Base-by-base conservation (phyloP, 495 filamentous ascomycete species). In the Wilcoxina mikolae region DNA sequence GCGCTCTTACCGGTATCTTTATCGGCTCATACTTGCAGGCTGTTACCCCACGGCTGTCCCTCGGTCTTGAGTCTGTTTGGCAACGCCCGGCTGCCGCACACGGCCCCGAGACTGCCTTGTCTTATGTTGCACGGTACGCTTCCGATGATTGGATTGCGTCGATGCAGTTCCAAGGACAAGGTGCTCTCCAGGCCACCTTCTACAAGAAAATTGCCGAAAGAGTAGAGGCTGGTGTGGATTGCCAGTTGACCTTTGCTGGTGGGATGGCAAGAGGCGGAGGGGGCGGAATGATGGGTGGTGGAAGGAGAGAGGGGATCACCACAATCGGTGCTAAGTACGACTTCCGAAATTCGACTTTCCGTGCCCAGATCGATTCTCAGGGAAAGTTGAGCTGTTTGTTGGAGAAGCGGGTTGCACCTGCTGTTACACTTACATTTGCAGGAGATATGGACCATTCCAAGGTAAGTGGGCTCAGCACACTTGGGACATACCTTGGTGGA, bases 241-340 rank as follows among this genome's bases (percentile, higher is more conserved):
- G 91, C 76, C 94, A 90, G 66, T 78, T 99, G 52, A 78, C 84
- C 59, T 82, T 94, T 62, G 76, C 78, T 28, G 87, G 87, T 48
- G 72, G 79, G 42, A 72, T 75, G 47, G 71, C 72, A 42, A 65
- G 69, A 25, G 74, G 74, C 28, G 70, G 67, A 12, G 73, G 73
- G 43, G 74, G 71, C 27, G 67, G 80, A 60, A 80, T 91, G 81
- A 84, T 84, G 66, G 81, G 80, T 58, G 75, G 77, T 20, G 66
- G 77, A 46, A 77, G 78, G 61, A 87, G 85, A 64, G 90, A 96
- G 61, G 93, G 93, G 42, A 76, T 84, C 47, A 87, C 91, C 53
- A 84, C 88, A 38, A 75, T 95, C 61, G 93, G 91, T 65, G 87
- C 86, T 60, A 99, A 96, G 72, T 99, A 99, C 69, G 91, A 96